Conservation (phyloP, 208 protist genomes). For the Trypanosoma conorhini region DNA sequence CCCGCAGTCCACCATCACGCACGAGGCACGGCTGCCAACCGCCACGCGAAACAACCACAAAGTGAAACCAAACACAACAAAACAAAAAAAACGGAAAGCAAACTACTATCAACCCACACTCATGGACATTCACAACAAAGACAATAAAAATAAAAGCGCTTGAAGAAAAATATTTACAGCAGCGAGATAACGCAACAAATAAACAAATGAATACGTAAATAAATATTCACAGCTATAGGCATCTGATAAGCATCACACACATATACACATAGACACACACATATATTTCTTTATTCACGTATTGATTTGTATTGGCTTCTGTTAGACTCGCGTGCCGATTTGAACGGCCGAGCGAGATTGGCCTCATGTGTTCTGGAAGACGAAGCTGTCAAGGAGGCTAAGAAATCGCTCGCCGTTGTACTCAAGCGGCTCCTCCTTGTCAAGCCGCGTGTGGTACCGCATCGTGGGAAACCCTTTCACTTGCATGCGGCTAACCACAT, state of each 20-base stretch:
- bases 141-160: too few relatives aligned
- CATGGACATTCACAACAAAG: too few relatives aligned
- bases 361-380: conserved; percentile 74
- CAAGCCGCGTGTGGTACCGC: conserved; percentile 67
- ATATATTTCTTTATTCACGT: background rate
- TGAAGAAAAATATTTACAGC: too few relatives aligned
- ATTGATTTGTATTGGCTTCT: too few relatives aligned
- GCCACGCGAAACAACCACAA: too few relatives aligned
- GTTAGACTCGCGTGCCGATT: background rate
- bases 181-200: too few relatives aligned
- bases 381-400: conserved; percentile 70
- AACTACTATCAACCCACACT: too few relatives aligned
- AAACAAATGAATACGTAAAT: too few relatives aligned
- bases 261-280: background rate
- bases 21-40: background rate
- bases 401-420: conserved; percentile 45
- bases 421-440: conserved; percentile 53
- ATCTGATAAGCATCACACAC: background rate
- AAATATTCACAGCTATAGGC: too few relatives aligned
- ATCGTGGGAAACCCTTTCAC: conserved; percentile 62
- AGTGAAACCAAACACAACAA: too few relatives aligned
- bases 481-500: conserved; percentile 41
- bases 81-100: too few relatives aligned
- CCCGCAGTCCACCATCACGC: too few relatives aligned
- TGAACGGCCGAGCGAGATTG: background rate